Base-by-base conservation (phyloP, 139 green algal genomes). In the Chlorella ohadii region DNA sequence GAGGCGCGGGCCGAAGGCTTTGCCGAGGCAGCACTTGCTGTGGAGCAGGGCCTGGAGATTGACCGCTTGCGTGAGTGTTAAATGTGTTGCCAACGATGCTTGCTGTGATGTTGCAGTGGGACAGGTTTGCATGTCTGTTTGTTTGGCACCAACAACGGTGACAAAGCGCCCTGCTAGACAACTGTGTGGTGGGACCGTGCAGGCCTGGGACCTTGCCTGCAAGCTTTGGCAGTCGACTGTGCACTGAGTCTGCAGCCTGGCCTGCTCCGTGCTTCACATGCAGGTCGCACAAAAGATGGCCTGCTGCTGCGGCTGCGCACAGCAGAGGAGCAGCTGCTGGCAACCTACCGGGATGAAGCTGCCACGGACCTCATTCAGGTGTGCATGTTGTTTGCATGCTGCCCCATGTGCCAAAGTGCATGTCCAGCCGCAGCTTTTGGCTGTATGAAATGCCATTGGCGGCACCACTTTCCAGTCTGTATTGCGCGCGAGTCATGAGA, bases 271-370 rank as follows among this genome's bases (percentile, higher is more conserved):
- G n/a, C n/a, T n/a, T n/a, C n/a, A n/a, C n/a, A 0, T 56, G 56
- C 76, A 82, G 76, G 28, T 20, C 56, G 76, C 27, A 12, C 76
- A 36, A 82, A 82, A 38, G 57, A 71, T 1, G 71, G 71, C 59
- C 76, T 82, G 76, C 76, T 82, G 36, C 13, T 20, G 25, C 78
- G 63, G 28, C 78, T 83, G 63, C 39, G 38, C 20, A 51, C 19
- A 6, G 63, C 78, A 0, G 78, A 83, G 78, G 39, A 44, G 78
- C 78, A 83, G 78, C 78, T 83, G 61, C 78, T 83, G 61, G 78
- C 78, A 25, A 65, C 39, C 6, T 83, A 55, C 41, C 63, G 78
- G n/a, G 78, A 83, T 38, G 78, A 83, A 11, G 78, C 78, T 0
- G 15, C 78, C 20, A 51, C 17, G 2, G 78, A 83, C n/a, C 25